Percentiles rank a stretch among this genome's conserved stretches.
These are phyloP conservation scores for Ceratobasidium sp. DNA, from an alignment of 1,284 basidiomycete genomes.

Conservation along the genomic window DNA sequence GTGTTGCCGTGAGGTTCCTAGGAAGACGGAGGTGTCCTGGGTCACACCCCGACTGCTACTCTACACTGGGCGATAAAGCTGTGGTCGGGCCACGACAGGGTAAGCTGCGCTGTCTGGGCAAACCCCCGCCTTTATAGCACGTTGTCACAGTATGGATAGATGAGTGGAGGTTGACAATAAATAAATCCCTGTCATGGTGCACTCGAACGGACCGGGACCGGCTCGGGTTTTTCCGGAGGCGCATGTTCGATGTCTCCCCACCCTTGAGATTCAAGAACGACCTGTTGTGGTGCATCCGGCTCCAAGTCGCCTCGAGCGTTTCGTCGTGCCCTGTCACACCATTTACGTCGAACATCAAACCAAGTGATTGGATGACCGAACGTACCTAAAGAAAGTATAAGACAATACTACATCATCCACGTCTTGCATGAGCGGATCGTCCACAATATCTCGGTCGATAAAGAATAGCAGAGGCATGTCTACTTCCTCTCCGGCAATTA, in stretches of 20 bases:
- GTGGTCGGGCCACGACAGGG: no score
- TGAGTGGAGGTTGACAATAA: not conserved
- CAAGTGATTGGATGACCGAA: constrained; percentile 33
- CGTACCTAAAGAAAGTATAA: constrained; percentile 96
- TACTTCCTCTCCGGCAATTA: constrained; percentile 95
- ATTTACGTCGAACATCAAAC: constrained; percentile 30
- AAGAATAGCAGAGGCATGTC: constrained; percentile 99
- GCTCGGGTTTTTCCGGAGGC: constrained; percentile 3
- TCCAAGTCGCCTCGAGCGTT: constrained; percentile 85
- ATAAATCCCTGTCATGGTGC: constrained; percentile 5
- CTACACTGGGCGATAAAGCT: no score
- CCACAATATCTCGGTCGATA: constrained; percentile 95
- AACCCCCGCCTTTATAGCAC: no score
- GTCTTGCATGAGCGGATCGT: constrained; percentile 87
- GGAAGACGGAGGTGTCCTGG: no score
- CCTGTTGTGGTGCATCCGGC: constrained; percentile 71
- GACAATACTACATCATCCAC: constrained; percentile 93
- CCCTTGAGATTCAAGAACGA: constrained; percentile 39
- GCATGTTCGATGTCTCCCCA: constrained; percentile 41
- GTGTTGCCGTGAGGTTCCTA: no score
- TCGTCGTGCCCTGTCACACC: constrained; percentile 71
- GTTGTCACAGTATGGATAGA: not conserved
- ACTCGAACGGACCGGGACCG: not conserved
- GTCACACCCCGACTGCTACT: no score
- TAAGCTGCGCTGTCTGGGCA: no score